Base-by-base conservation (phyloP, 495 filamentous ascomycete genomes). In the Tetracladium setigerum region DNA sequence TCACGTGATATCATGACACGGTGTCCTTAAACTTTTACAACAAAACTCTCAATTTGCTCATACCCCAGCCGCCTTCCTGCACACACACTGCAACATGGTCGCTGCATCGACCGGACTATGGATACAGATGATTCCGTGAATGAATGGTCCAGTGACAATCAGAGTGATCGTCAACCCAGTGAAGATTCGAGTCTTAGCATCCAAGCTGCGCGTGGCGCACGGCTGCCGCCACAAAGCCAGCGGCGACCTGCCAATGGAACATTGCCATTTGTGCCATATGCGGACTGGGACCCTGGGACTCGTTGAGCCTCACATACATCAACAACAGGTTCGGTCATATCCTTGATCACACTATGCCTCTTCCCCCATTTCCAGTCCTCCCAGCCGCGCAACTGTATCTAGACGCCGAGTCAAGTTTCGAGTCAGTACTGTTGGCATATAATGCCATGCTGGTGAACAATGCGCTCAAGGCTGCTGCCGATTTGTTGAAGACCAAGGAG, bases 61-160 rank as follows among this genome's bases (percentile, higher is more conserved):
- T 39, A n/a, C n/a, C n/a, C n/a, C n/a, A n/a, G n/a, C n/a, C n/a
- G n/a, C n/a, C n/a, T n/a, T n/a, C n/a, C n/a, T n/a, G n/a, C n/a
- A n/a, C n/a, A n/a, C n/a, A n/a, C n/a, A n/a, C n/a, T n/a, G n/a
- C 9, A n/a, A n/a, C 32, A 34, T 34, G 9, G 9, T 34, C 15
- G 6, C 40, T 43, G 40, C 40, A 43, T 30, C 40, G 9, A 43
- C 40, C 15, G 11, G 19, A 43, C 15, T 19, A 46, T 46, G 31
- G 43, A 41, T 19, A 14, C 31, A 46, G 31, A 46, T 35, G 43
- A 46, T 39, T 46, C 31, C 18, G 43, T 46, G 34, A 46, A 40
- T 40, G 43, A 46, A 6, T 38, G 27, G 43, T 46, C 43, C 31
- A 46, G 43, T 46, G 43, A 39, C 43, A 30, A 46, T 18, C 33